Evolutionary conservation across 495 filamentous ascomycete genomes (phyloP).

Genomic region (Neurospora hispaniola): DNA sequence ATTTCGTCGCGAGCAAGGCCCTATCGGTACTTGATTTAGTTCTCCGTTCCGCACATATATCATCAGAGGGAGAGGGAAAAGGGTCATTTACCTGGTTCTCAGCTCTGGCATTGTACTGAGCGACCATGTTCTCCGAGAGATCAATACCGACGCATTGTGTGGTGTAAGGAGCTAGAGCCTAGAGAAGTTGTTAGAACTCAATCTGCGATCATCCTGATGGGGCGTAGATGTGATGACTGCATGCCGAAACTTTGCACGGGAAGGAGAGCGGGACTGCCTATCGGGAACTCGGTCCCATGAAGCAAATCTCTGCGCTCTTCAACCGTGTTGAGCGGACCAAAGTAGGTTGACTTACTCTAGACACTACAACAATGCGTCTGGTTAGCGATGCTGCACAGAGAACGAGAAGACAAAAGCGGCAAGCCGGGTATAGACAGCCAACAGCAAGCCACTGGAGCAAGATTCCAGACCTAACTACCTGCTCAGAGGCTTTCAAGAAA

Average conservation of each 20-base stretch:
- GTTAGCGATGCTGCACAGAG: neutral
- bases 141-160: constrained; percentile 55
- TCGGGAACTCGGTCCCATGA: neutral
- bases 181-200: neutral
- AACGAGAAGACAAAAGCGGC: neutral
- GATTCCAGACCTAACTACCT: neutral
- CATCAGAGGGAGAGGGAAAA: neutral
- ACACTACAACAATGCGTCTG: neutral
- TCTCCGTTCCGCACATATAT: too few species aligned
- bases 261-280: neutral
- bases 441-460: neutral
- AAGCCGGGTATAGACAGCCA: neutral
- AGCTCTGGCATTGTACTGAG: constrained; percentile 42
- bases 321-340: neutral
- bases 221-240: too few species aligned
- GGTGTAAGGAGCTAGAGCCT: constrained; percentile 51
- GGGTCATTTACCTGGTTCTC: constrained; percentile 29
- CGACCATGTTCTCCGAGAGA: constrained; percentile 56
- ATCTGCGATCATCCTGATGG: too few species aligned
- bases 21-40: constrained; percentile 8
- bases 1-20: constrained; percentile 40
- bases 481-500: neutral
- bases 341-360: constrained; percentile 3
- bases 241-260: neutral
- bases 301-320: neutral